Evolutionary conservation across 257 asterid species (phyloP).

Genomic region (Solanum neorickii): DNA sequence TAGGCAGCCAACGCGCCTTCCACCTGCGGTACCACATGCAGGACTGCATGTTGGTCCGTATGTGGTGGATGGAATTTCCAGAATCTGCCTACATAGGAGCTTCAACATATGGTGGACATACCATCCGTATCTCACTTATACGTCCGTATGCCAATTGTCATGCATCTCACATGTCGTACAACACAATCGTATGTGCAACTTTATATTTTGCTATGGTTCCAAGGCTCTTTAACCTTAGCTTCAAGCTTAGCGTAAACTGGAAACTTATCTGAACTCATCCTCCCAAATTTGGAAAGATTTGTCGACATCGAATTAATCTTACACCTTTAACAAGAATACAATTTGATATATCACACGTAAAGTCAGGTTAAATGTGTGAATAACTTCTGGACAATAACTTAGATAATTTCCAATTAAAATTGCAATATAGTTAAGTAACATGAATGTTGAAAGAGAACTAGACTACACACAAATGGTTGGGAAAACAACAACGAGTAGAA

Average conservation of each 20-base stretch:
- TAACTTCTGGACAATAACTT: background rate
- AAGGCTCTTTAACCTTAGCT: background rate
- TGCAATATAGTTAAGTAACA: background rate
- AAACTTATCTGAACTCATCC: background rate
- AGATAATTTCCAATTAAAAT: background rate
- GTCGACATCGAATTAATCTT: background rate
- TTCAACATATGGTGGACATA: background rate
- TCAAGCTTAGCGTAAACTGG: background rate
- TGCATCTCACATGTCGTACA: background rate
- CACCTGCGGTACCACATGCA: background rate
- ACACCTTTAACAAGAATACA: background rate
- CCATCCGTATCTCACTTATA: no score
- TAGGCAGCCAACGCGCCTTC: no score
- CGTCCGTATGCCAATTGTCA: background rate
- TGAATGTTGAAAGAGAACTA: background rate
- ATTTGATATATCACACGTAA: background rate
- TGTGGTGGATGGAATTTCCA: background rate
- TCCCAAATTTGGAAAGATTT: background rate
- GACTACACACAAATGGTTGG: background rate
- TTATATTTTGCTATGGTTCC: background rate
- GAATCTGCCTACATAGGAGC: background rate
- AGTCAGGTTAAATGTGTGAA: background rate
- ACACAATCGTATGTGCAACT: background rate
- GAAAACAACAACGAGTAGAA: background rate
- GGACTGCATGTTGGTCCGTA: background rate